Base-by-base conservation (phyloP, 2,329 filamentous ascomycete species). In the Scedosporium apiospermum region DNA sequence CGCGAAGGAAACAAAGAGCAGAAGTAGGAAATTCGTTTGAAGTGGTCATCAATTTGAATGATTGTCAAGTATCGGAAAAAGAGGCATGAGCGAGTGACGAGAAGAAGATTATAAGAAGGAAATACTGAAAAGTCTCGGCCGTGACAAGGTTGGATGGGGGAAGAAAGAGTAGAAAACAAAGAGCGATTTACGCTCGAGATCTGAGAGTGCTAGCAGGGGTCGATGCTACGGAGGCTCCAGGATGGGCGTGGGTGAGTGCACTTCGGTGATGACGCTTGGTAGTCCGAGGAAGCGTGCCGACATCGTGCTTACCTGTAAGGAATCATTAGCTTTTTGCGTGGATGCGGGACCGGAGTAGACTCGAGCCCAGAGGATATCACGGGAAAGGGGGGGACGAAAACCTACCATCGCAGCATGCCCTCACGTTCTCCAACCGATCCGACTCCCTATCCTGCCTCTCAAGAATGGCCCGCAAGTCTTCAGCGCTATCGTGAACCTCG, bases 361-460 rank as follows among this genome's bases (percentile, higher is more conserved):
- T n/a, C n/a, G n/a, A n/a, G n/a, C n/a, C n/a, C n/a, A n/a, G n/a
- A n/a, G n/a, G n/a, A n/a, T n/a, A n/a, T n/a, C n/a, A n/a, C n/a
- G n/a, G 57, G 38, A 12, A 14, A 16, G 21, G 4, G 58, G 41
- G 21, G 6, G 34, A n/a, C n/a, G n/a, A 23, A 57, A 63, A 78
- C 88, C 84, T 82, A 93, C 93, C 95, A 83, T 98, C 95, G 75
- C 95, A 99, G 78, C 95, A 99, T 64, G 93, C 93, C 71, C 95
- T 83, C 66, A 99, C 95, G 73, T 99, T 97, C 80, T 98, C 93
- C 69, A 98, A 81, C 65, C 88, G 83, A 71, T 93, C 90, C 27
- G 88, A 80, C 67, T 93, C 89, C 62, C 86, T 80, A 69, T 93
- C 88, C 71, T 92, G 88, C 65, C 84, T 81, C 75, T 93, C 90